Evolutionary conservation across 805 yeast species (phyloP).

Genomic region (Metschnikowia similis): DNA sequence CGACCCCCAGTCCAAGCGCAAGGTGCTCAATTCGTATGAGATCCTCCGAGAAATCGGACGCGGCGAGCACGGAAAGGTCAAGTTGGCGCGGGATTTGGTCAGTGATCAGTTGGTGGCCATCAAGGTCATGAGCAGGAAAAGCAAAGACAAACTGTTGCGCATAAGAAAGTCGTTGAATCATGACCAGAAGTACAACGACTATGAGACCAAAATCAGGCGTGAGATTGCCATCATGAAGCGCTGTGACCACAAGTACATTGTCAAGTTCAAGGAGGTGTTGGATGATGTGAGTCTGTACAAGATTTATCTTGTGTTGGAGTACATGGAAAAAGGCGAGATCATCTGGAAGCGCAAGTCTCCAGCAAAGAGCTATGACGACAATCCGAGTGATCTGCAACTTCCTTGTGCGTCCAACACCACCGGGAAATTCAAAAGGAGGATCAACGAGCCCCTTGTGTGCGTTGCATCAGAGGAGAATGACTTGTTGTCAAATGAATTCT

Average conservation of each 20-base stretch:
- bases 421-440: conserved; percentile 5
- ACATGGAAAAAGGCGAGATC: conserved; percentile 85
- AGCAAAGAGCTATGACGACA: conserved; percentile 6
- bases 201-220: conserved; percentile 35
- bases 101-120: conserved; percentile 76
- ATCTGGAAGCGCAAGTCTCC: conserved; percentile 53
- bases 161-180: conserved; percentile 26
- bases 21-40: conserved; percentile 85
- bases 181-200: conserved; percentile 20
- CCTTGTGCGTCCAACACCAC: conserved; percentile 2
- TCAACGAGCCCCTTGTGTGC: not conserved
- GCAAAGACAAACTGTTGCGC: conserved; percentile 34
- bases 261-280: conserved; percentile 53
- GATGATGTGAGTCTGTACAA: conserved; percentile 83
- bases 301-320: conserved; percentile 86
- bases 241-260: conserved; percentile 42
- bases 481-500: conserved; percentile 20
- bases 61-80: conserved; percentile 99
- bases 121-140: conserved; percentile 78
- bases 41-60: conserved; percentile 81
- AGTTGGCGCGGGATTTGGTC: conserved; percentile 75
- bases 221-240: conserved; percentile 47
- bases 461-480: conserved; percentile 18
- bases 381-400: not conserved
- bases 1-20: conserved; percentile 80